Percentiles rank a stretch among this genome's conserved stretches.
Evolutionary conservation across 495 filamentous ascomycete genomes (phyloP).

Genomic region (Neurospora sublineolata): DNA sequence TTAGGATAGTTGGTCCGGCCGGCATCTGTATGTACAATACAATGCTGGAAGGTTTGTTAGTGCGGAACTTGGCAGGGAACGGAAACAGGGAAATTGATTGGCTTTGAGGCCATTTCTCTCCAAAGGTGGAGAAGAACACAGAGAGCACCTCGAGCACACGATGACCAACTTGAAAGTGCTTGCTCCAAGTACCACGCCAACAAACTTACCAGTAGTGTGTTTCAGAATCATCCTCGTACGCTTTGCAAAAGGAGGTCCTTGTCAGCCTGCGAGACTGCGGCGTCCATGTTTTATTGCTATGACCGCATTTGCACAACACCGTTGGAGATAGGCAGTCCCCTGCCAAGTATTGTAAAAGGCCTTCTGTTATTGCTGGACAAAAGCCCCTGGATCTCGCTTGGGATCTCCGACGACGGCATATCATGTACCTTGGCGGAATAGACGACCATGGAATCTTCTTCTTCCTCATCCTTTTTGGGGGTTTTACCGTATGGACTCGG

Average conservation of each 20-base stretch:
- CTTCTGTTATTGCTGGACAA: background rate
- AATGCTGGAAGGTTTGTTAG: too few species aligned
- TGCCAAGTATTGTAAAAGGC: background rate
- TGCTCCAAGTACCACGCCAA: too few species aligned
- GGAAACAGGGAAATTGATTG: too few species aligned
- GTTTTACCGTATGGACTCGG: too few species aligned
- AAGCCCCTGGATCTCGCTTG: slow-evolving; percentile 8
- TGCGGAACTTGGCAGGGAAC: too few species aligned
- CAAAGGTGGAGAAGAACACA: too few species aligned
- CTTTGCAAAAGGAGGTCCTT: background rate
- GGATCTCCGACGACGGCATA: background rate
- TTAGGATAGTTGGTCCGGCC: background rate
- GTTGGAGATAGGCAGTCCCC: background rate
- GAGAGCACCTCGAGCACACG: too few species aligned
- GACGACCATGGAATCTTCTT: background rate
- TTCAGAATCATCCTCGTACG: background rate
- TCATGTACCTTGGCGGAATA: background rate
- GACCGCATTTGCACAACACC: background rate
- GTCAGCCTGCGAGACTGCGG: background rate
- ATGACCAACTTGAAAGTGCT: too few species aligned
- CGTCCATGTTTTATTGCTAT: background rate
- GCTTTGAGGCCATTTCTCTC: too few species aligned
- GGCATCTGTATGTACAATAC: background rate
- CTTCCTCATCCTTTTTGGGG: background rate
- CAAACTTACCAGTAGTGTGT: background rate